Evolutionary conservation across 1,139 yeast genomes (phyloP), one percentile per base, ranked within the genome.

Genomic region (Suhomyces panamericanus): DNA sequence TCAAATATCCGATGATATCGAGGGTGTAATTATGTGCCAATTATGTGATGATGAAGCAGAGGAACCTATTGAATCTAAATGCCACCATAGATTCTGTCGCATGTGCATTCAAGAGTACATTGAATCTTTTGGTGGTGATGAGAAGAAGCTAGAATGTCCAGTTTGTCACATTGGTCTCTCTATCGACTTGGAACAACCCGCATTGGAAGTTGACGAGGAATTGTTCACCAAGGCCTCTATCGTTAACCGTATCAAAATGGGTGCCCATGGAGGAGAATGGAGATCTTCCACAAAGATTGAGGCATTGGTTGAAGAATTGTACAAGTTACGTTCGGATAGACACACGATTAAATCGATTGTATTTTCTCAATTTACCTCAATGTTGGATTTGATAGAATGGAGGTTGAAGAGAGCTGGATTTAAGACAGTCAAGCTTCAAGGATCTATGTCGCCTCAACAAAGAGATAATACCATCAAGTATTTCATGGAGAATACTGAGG

Each of bases 41-140:
- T 64, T 93, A 24, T 95, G 99, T 67, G 98, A 91, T 55, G 99
- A 95, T 60, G 97, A 90, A 64, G 96, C 99, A 0, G 98, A 93
- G 63, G 99, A 93, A 51, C 96, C 99, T 0, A 89, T 95, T 40
- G 91, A 87, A 62, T 87, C 96, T 2, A 87, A 85, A 60, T 93
- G 99, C 61, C 96, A 87, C 55, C 99, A 93, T 59, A 79, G 80
- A 47, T 93, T 93, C 60, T 93, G 99, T 62, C 78, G 99, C 32
- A 75, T 93, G 74, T 93, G 99, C 63, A 81, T 93, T 47, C 82
- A 78, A 52, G 99, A 95, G 62, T 93, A 93, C 58, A 80, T 86
- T 40, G 96, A 90, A 51, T 84, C 95, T 41, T 91, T 78, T 62
- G 96, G 95, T 5, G 78, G 73, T 7, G 77, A 70, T 27, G 66